Evolutionary conservation across 768 basidiomycete species (phyloP), one percentile per base, ranked within the genome.

Genomic region (Lactarius evosmus): DNA sequence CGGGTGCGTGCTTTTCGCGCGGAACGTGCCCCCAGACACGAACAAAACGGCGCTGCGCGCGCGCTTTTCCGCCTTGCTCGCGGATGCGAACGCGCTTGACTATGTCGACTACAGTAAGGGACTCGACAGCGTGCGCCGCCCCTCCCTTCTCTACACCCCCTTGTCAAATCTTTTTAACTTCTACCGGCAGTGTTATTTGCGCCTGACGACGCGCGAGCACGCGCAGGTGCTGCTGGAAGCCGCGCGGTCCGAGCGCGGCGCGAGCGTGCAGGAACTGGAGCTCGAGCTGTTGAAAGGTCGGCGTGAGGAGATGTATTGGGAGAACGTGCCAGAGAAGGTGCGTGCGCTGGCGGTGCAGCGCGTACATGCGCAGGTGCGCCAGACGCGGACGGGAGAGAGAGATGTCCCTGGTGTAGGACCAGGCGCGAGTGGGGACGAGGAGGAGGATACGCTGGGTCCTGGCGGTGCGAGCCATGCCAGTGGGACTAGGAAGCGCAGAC

Each of bases 21-120:
- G 85, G 49, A 81, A 90, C 71, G 70, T 93, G 8, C 87, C 92
- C 63, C 77, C 83, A 3, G 84, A 85, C 61, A 90, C 91, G 30
- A 94, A 92, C 72, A 93, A 92, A 73, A 93, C 92, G 0, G 87
- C 88, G 0, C 77, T 94, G 17, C 86, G 84, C 49, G 72, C 77
- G 2, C 72, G 91, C 6, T 86, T 92, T 64, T 69, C 77, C 0
- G 79, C 82, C 2, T 79, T 85, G 50, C 65, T 69, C 5, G 29
- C n/a, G 22, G 69, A 30, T 27, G 22, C 59, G 17, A 74, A 75
- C 7, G 82, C 78, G 2, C 72, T 93, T 32, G 88, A 93, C 70
- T 94, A 94, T 60, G 81, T 93, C 19, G 91, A 93, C 74, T 93
- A 83, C 72, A 84, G 72, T 67, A 93, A 91, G 72, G 87, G 88